Conservation (phyloP, 495 filamentous ascomycete species). For the Penicillium diatomitis region DNA sequence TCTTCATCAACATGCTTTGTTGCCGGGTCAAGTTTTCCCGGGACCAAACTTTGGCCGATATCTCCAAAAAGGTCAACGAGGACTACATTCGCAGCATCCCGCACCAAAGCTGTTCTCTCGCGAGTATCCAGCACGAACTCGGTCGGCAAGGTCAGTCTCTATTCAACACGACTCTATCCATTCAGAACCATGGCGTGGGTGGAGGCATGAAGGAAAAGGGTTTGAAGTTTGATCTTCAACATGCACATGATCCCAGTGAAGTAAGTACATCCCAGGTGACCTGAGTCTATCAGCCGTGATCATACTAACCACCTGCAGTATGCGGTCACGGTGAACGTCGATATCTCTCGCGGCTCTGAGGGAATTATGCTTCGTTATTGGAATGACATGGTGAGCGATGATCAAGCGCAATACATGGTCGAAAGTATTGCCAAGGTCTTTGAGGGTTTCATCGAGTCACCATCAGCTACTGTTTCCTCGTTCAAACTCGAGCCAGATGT, state of each 20-base stretch:
- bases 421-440: slow-evolving; percentile 27
- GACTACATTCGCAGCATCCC: slow-evolving; percentile 40
- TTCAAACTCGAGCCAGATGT: slow-evolving; percentile 9
- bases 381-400: slow-evolving; percentile 36
- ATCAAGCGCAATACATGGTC: slow-evolving; percentile 24
- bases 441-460: slow-evolving; percentile 25
- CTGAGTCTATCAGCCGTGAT: too few species aligned
- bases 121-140: slow-evolving; percentile 47
- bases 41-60: slow-evolving; percentile 25
- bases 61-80: slow-evolving; percentile 38
- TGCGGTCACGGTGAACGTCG: slow-evolving; percentile 39
- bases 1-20: slow-evolving; percentile 50
- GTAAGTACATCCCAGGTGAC: slow-evolving; percentile 15
- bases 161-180: slow-evolving; percentile 51
- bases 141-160: slow-evolving; percentile 39
- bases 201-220: slow-evolving; percentile 24
- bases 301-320: slow-evolving; percentile 19
- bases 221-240: slow-evolving; percentile 30
- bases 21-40: slow-evolving; percentile 37
- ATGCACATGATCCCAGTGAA: slow-evolving; percentile 40
- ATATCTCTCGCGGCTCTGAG: slow-evolving; percentile 32
- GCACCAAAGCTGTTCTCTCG: slow-evolving; percentile 45
- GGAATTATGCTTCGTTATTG: slow-evolving; percentile 42
- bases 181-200: slow-evolving; percentile 35
- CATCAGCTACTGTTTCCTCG: slow-evolving; percentile 13